Percentiles rank a stretch among this genome's conserved stretches.
These are phyloP conservation scores for Blastobotrys elegans DNA, from an alignment of 1,139 yeast species.

Conservation along the genomic window DNA sequence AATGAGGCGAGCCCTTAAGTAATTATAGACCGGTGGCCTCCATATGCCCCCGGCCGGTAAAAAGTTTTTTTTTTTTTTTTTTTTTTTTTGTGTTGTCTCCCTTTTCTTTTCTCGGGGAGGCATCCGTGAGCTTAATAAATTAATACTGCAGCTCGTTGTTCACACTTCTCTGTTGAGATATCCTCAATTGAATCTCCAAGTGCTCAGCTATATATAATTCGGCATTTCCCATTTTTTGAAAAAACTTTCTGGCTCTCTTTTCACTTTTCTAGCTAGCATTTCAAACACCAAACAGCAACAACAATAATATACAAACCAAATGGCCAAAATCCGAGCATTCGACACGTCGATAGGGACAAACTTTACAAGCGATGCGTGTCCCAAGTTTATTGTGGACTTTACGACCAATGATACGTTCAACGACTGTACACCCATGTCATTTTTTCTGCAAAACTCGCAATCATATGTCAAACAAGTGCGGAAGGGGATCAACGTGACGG, in stretches of 20 bases:
- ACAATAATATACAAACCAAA: not conserved
- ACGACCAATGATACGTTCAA: slow-evolving; percentile 26
- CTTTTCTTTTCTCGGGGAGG: no score
- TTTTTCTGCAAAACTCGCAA: slow-evolving; percentile 29
- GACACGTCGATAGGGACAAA: slow-evolving; percentile 33
- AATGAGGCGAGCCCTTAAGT: no score
- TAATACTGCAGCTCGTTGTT: no score
- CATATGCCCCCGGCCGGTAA: no score
- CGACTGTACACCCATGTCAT: slow-evolving; percentile 32
- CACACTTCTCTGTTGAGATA: no score
- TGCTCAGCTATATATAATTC: not conserved
- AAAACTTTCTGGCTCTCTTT: no score
- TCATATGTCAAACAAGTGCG: slow-evolving; percentile 29
- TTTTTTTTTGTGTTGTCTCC: not conserved
- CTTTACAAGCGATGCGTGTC: slow-evolving; percentile 30
- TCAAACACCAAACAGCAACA: not conserved
- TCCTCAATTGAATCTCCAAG: no score
- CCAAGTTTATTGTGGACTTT: slow-evolving; percentile 27
- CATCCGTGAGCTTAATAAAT: no score
- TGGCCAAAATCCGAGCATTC: slow-evolving; percentile 23
- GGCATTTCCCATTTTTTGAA: not conserved
- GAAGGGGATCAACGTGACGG: slow-evolving; percentile 25
- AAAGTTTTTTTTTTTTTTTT: no score
- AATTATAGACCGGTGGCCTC: no score
- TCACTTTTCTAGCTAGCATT: not conserved